Conservation (phyloP, 2,329 filamentous ascomycete genomes). For the Ophiostoma sp. region DNA sequence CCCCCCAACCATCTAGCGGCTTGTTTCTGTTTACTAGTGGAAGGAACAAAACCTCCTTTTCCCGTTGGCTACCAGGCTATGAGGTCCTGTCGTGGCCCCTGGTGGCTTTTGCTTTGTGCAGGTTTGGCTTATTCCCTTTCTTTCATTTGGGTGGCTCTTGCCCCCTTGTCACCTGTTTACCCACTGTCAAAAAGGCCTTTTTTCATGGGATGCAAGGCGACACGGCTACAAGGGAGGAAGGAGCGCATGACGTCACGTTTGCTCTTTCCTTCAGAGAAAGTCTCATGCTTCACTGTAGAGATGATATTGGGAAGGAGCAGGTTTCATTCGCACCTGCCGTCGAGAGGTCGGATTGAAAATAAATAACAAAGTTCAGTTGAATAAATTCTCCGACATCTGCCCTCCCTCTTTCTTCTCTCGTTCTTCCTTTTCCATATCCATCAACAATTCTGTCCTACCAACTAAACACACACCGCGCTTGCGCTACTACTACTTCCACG, state of each 20-base stretch:
- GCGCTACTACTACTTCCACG: neutral
- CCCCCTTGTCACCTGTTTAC: neutral
- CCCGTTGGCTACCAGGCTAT: neutral
- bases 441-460: neutral
- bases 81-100: neutral
- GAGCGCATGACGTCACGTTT: conserved; percentile 9
- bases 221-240: neutral
- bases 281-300: neutral
- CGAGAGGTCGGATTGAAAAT: neutral
- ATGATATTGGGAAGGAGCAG: neutral
- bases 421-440: neutral
- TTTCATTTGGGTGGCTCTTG: neutral
- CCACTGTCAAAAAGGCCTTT: neutral
- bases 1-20: neutral
- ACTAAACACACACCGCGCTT: neutral
- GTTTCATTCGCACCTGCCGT: neutral
- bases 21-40: no score
- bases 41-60: no score
- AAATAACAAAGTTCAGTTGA: neutral
- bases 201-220: neutral
- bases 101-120: neutral
- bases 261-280: neutral
- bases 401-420: neutral
- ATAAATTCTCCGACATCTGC: conserved; percentile 7
- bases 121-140: neutral